Evolutionary conservation across 202 grass and related monocot genomes (phyloP).

Genomic region (Schoenoplectus tabernaemontani): DNA sequence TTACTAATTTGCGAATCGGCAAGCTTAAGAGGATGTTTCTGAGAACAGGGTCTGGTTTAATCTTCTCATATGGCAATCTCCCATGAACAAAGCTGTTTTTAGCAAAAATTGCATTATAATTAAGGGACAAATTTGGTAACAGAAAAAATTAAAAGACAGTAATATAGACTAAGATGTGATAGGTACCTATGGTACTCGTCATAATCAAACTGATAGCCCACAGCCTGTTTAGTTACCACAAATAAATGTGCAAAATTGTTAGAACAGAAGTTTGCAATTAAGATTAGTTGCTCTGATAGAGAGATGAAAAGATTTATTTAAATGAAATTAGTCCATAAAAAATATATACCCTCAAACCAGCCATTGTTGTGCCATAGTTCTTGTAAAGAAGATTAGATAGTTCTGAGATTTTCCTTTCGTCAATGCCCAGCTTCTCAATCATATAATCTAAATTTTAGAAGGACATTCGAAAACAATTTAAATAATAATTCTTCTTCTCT

Average conservation of each 20-base stretch:
- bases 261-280: not conserved
- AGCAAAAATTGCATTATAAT: conserved; percentile 9
- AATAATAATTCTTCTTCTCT: not conserved
- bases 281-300: not conserved
- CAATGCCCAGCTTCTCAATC: conserved; percentile 64
- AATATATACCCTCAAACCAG: conserved; percentile 60
- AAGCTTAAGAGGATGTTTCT: conserved; percentile 66
- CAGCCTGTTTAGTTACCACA: conserved; percentile 32
- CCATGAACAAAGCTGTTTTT: conserved; percentile 76
- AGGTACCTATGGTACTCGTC: conserved; percentile 67
- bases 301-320: not conserved
- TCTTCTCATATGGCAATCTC: conserved; percentile 55
- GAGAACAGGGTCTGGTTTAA: conserved; percentile 66
- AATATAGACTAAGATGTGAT: not conserved
- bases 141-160: not conserved
- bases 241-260: not conserved
- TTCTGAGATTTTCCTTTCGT: conserved; percentile 40
- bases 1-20: conserved; percentile 79
- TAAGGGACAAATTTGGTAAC: not conserved
- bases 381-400: conserved; percentile 78
- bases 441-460: conserved; percentile 52
- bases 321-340: not conserved
- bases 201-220: conserved; percentile 72
- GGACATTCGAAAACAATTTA: not conserved
- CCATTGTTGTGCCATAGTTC: conserved; percentile 93